phyloP scores from a whole-genome alignment of 2,329 filamentous ascomycete species.

The Alternaria brassicae region DNA sequence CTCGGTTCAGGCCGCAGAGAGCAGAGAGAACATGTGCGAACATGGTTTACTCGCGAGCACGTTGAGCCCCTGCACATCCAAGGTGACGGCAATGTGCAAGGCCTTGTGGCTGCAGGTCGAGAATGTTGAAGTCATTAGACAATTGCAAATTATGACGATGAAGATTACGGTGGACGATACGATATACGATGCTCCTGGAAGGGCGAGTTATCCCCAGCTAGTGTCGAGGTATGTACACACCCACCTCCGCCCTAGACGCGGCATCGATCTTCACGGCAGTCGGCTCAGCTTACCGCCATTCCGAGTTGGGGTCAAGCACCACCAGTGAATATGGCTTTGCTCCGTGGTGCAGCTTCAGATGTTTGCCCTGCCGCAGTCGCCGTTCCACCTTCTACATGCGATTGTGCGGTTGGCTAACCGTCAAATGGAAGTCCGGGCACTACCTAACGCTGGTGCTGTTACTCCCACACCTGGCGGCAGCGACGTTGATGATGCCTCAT shows the following conservation, averaged over 20 bases:
- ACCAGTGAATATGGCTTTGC: conserved; percentile 10
- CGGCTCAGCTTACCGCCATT: conserved; percentile 41
- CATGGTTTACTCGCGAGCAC: not conserved
- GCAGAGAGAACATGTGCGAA: conserved; percentile 13
- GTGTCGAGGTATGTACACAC: conserved; percentile 29
- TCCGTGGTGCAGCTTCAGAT: conserved; percentile 6
- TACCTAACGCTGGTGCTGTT: conserved; percentile 12
- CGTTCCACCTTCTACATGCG: conserved; percentile 18
- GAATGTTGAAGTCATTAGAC: conserved; percentile 7
- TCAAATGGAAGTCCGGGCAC: conserved; percentile 7
- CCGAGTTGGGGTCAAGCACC: conserved; percentile 35
- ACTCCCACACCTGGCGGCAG: not conserved
- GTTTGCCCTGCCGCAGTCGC: conserved; percentile 15
- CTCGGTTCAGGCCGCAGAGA: conserved; percentile 29
- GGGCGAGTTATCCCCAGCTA: conserved; percentile 30
- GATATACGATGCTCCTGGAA: conserved; percentile 16
- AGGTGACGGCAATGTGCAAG: conserved; percentile 1
- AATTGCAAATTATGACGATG: conserved; percentile 23
- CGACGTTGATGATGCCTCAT: not conserved
- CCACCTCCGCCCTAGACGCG: conserved; percentile 26
- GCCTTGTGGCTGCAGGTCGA: conserved; percentile 12
- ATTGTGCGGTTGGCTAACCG: conserved; percentile 8
- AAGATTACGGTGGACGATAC: conserved; percentile 14
- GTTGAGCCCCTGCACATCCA: conserved; percentile 1
- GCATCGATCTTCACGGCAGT: conserved; percentile 27